These are phyloP conservation scores for Fennellomyces sp. DNA, from an alignment of 371 early-diverging fungal species.

Conservation along the genomic window DNA sequence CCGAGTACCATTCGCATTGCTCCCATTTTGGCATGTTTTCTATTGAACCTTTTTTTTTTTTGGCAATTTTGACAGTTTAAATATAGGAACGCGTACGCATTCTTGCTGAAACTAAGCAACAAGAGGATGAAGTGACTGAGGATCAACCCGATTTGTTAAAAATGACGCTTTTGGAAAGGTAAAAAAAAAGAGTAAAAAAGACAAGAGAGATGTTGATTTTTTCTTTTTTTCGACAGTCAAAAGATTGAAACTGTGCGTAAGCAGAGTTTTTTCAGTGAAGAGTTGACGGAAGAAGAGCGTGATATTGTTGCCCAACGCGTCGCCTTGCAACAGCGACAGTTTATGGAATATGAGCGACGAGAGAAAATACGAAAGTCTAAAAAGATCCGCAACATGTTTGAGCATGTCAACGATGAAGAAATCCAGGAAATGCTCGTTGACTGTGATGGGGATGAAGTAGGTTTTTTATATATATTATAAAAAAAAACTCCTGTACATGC, in stretches of 20 bases:
- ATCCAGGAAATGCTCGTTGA: slow-evolving; percentile 78
- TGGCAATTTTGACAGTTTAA: not conserved
- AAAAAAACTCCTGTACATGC: too few relatives aligned
- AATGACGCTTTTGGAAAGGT: not conserved
- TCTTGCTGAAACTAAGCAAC: not conserved
- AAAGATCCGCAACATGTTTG: slow-evolving; percentile 74
- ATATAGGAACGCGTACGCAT: not conserved
- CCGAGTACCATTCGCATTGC: not conserved
- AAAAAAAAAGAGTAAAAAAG: not conserved
- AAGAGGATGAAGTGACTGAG: not conserved
- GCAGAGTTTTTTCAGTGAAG: slow-evolving; percentile 83
- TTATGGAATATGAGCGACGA: slow-evolving; percentile 76
- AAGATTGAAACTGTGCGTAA: slow-evolving; percentile 82
- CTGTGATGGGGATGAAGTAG: slow-evolving; percentile 77
- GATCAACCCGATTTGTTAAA: not conserved
- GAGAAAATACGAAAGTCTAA: slow-evolving; percentile 73
- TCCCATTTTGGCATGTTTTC: not conserved
- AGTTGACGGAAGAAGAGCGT: slow-evolving; percentile 85
- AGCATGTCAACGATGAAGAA: slow-evolving; percentile 80
- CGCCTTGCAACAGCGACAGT: slow-evolving; percentile 83
- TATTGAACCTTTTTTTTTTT: not conserved
- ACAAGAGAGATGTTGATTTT: too few relatives aligned
- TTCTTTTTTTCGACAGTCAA: slow-evolving; percentile 49
- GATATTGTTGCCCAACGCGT: slow-evolving; percentile 87
- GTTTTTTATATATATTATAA: not conserved